Evolutionary conservation across 2,329 filamentous ascomycete genomes (phyloP).

Genomic region (Tolypocladium inflatum): DNA sequence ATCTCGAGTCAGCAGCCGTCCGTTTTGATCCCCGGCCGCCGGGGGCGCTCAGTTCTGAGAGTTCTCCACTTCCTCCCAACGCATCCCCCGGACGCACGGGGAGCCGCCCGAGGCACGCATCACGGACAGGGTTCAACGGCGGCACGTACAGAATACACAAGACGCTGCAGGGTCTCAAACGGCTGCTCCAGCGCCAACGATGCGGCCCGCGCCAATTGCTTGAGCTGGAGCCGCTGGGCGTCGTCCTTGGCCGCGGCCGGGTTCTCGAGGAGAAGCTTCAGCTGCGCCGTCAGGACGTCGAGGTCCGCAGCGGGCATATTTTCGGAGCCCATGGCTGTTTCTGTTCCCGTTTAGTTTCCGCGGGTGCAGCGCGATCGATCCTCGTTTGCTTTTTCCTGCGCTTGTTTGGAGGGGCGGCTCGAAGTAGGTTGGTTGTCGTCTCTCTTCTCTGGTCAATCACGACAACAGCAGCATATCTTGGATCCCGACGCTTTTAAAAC

Average conservation of each 20-base stretch:
- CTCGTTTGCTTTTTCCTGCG: neutral
- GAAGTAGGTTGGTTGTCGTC: neutral
- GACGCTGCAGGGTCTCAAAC: conserved; percentile 9
- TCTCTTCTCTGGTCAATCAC: no score
- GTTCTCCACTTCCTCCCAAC: no score
- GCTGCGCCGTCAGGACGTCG: neutral
- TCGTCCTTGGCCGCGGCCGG: neutral
- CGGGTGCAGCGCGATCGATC: neutral
- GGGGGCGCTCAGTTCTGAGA: no score
- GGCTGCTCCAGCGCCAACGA: conserved; percentile 7
- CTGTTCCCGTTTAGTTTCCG: neutral
- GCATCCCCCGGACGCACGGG: neutral
- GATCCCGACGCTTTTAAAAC: neutral
- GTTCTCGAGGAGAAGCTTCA: neutral
- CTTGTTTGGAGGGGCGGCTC: neutral
- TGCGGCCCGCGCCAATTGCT: conserved; percentile 1
- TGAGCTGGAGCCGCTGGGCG: neutral
- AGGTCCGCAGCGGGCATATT: neutral
- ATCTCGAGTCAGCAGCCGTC: neutral
- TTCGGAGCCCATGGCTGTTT: neutral
- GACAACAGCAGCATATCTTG: no score
- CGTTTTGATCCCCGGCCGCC: neutral
- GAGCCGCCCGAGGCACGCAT: neutral
- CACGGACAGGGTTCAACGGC: neutral
- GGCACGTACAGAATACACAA: conserved; percentile 7